Evolutionary conservation across 495 filamentous ascomycete genomes (phyloP).

Genomic region (Coniosporium apollinis): DNA sequence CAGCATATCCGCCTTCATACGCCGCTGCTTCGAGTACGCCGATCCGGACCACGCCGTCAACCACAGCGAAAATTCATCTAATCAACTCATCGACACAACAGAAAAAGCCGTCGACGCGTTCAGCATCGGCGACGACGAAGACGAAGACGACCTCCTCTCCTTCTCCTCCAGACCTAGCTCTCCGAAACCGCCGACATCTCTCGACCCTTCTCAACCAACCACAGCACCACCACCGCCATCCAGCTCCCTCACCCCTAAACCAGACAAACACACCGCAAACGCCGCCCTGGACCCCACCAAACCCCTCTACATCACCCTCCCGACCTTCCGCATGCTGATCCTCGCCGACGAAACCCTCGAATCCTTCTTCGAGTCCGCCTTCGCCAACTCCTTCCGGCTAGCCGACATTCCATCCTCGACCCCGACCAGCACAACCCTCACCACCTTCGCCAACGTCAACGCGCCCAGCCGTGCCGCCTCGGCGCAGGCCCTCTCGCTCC

Average conservation of each 20-base stretch:
- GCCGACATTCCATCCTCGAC: conserved; percentile 31
- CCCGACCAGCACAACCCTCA: conserved; percentile 41
- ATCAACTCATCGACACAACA: conserved; percentile 15
- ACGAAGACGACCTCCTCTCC: conserved; percentile 54
- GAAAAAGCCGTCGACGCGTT: conserved; percentile 49
- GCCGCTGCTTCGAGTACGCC: conserved; percentile 94
- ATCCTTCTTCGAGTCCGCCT: conserved; percentile 80
- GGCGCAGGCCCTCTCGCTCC: conserved; percentile 5
- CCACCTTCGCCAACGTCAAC: conserved; percentile 59
- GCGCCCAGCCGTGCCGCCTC: conserved; percentile 7
- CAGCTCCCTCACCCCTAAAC: conserved; percentile 17
- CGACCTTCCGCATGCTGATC: conserved; percentile 97
- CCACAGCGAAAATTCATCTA: conserved; percentile 20
- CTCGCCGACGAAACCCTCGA: conserved; percentile 91
- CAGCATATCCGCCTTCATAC: conserved; percentile 87
- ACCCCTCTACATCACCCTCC: conserved; percentile 87
- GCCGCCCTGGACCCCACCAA: conserved; percentile 80
- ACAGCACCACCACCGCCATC: conserved; percentile 8
- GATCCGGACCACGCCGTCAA: conserved; percentile 70
- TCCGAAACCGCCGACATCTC: conserved; percentile 6
- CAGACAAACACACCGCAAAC: conserved; percentile 53
- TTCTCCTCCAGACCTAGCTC: conserved; percentile 22
- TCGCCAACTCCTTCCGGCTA: conserved; percentile 55
- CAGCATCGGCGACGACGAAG: conserved; percentile 59
- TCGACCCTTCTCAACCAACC: conserved; percentile 10